Percentiles rank a stretch among this genome's conserved stretches.
These are phyloP conservation scores for Ceratocystis harringtonii DNA, from an alignment of 2,329 filamentous ascomycete species.

Conservation along the genomic window DNA sequence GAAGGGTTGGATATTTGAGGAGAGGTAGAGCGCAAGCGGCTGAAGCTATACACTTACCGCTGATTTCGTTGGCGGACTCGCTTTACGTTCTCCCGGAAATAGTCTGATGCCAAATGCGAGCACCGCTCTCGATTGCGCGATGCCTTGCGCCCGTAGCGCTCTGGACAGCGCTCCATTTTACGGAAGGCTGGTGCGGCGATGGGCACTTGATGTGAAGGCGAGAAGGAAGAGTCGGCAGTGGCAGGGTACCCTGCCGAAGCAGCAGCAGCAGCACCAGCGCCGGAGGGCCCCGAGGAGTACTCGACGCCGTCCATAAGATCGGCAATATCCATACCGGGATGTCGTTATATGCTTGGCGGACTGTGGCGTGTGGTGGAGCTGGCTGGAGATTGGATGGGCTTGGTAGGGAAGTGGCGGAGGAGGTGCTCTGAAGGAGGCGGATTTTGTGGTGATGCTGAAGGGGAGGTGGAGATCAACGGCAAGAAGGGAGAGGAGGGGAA, in stretches of 20 bases:
- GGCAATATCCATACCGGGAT: slow-evolving; percentile 13
- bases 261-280: background rate
- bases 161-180: slow-evolving; percentile 16
- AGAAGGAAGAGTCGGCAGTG: background rate
- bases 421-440: no score
- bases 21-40: slow-evolving; percentile 21
- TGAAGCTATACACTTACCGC: slow-evolving; percentile 20
- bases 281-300: slow-evolving; percentile 4
- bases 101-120: slow-evolving; percentile 14
- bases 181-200: slow-evolving; percentile 2
- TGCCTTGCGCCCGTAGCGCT: slow-evolving; percentile 14
- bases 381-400: background rate
- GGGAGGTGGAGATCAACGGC: no score
- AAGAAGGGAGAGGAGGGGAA: background rate
- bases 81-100: slow-evolving; percentile 16
- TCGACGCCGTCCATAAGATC: slow-evolving; percentile 17
- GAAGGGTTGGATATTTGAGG: background rate
- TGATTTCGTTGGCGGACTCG: slow-evolving; percentile 15
- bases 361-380: background rate
- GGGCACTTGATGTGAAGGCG: background rate
- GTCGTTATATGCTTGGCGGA: no score
- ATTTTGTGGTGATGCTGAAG: no score
- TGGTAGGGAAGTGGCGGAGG: background rate
- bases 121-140: slow-evolving; percentile 14
- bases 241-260: background rate